Evolutionary conservation across 371 early-diverging fungal species (phyloP), one percentile per base, ranked within the genome.

Genomic region (Mucor irregularis): DNA sequence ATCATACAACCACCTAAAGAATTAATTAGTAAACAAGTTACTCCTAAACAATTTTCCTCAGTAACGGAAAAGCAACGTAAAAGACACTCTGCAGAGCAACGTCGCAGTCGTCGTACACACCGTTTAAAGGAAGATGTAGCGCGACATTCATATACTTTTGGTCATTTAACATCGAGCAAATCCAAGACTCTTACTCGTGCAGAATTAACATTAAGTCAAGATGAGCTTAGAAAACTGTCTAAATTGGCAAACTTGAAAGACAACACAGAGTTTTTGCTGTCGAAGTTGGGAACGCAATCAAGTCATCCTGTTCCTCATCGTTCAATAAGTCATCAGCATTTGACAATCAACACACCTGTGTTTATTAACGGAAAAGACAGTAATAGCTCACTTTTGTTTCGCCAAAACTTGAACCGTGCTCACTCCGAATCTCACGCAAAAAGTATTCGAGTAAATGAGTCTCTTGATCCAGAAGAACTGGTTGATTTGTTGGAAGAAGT

Each of bases 291-390:
- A 7, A 35, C 49, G 3, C 40, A 56, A n/a, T 25, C 46, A 21
- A 25, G 22, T 16, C 33, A 49, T 9, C 58, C 56, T 11, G 53
- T 58, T 2, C 74, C 74, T 21, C 60, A 64, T 35, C 47, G 71
- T 38, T 74, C 74, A 22, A 53, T 60, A 19, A 74, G 71, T 46
- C 71, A 71, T 14, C 74, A 74, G 43, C 60, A 53, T 17, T 38
- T 58, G 42, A 47, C 49, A 2, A 9, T 42, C 24, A 56, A 40
- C 14, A 34, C 35, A 29, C 34, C 50, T 43, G 25, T 42, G n/a
- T n/a, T n/a, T n/a, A n/a, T n/a, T n/a, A n/a, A n/a, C n/a, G n/a
- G n/a, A n/a, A n/a, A n/a, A n/a, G n/a, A n/a, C 10, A 25, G 8
- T 21, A 42, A 42, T 25, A 42, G 24, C 24, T 24, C 24, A 8